Conservation (phyloP, 768 basidiomycete species). For the Brasilioporus rufonigricans region DNA sequence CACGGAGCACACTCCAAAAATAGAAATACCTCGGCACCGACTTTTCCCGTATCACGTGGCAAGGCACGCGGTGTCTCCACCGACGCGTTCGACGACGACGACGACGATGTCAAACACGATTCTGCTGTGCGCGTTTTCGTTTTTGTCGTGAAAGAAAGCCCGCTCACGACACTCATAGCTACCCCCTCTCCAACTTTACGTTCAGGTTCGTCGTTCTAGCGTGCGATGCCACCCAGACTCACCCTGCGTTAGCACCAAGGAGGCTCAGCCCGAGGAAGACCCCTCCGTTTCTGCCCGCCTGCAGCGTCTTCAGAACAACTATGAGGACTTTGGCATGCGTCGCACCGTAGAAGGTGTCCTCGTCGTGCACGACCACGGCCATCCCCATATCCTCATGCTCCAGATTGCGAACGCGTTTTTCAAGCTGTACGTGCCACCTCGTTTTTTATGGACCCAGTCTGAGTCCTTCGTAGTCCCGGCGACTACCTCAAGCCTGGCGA, state of each 20-base stretch:
- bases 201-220: conserved; percentile 58
- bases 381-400: conserved; percentile 96
- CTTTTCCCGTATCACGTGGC: conserved; percentile 15
- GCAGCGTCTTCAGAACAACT: conserved; percentile 92
- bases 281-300: conserved; percentile 93
- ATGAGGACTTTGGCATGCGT: conserved; percentile 96
- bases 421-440: conserved; percentile 68
- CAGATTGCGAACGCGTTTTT: conserved; percentile 99
- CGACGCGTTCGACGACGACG: conserved; percentile 12
- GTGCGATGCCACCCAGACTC: conserved; percentile 6
- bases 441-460: neutral
- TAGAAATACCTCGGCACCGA: conserved; percentile 5
- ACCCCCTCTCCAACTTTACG: conserved; percentile 87
- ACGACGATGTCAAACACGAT: conserved; percentile 52
- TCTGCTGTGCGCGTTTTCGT: conserved; percentile 37
- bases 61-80: neutral
- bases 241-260: conserved; percentile 71
- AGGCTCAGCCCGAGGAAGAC: conserved; percentile 96
- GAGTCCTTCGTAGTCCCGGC: conserved; percentile 64
- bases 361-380: conserved; percentile 94
- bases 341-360: conserved; percentile 79
- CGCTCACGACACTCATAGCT: conserved; percentile 40
- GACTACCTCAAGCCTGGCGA: conserved; percentile 98
- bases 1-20: neutral
- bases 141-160: neutral